Evolutionary conservation across 768 basidiomycete genomes (phyloP), one percentile per base, ranked within the genome.

Genomic region (Dentipellis fragilis): DNA sequence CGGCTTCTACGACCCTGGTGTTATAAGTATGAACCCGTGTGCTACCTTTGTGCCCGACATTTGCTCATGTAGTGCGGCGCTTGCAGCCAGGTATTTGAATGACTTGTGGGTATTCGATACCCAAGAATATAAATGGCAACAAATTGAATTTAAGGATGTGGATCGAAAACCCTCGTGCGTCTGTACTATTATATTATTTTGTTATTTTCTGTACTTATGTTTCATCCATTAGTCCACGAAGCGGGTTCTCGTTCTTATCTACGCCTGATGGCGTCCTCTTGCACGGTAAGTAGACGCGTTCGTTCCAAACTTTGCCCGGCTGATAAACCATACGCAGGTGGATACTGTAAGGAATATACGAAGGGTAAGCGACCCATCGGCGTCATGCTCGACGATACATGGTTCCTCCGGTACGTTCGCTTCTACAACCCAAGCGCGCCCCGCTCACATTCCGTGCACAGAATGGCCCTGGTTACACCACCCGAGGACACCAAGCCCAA

Each of bases 41-140:
- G 5, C 36, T 42, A 4, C 51, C 9, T 21, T 37, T 54, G 29
- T 6, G 3, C 36, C 8, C 21, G 35, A 12, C n/a, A n/a, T n/a
- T n/a, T n/a, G n/a, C n/a, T n/a, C n/a, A n/a, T n/a, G n/a, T 40
- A 23, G 47, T n/a, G 38, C 2, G 35, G 17, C 23, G 23, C 37
- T 0, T 37, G 2, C 49, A 92, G 89, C 89, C 5, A 80, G 84
- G 42, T 93, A 93, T 65, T 71, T 90, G 17, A 86, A 86, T 49
- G 91, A 93, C 59, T 72, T 90, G 1, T 93, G 91, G 90, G 52
- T 89, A 10, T 93, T 93, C 57, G 88, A 92, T 61, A 89, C 82
- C 0, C 85, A 89, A 55, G 87, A 90, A 59, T 93, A 91, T 65
- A 85, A 80, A 52, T 95, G 93, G 93, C 76, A 76, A 10, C 84